A percentile compares a stretch with the other conserved stretches of the same genome.
Evolutionary conservation across 495 filamentous ascomycete genomes (phyloP).

Genomic region (Aspergillus taichungensis): DNA sequence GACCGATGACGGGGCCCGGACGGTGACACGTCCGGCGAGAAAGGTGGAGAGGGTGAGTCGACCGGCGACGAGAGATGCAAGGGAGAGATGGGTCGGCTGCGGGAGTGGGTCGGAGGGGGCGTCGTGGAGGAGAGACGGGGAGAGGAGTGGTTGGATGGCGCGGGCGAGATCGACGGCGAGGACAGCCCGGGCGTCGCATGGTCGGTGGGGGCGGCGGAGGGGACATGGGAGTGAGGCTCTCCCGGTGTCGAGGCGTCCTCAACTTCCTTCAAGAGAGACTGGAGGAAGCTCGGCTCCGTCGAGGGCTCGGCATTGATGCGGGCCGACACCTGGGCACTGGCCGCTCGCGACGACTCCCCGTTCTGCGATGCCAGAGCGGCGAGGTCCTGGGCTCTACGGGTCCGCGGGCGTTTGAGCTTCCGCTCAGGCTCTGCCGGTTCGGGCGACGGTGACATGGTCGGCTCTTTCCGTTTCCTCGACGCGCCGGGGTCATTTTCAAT

Average conservation of each 20-base stretch:
- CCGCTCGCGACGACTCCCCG: conserved; percentile 38
- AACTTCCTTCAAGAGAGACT: conserved; percentile 78
- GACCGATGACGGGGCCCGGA: conserved; percentile 16
- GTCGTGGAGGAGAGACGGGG: conserved; percentile 63
- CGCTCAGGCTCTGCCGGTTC: conserved; percentile 58
- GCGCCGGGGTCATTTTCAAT: conserved; percentile 45
- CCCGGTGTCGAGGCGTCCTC: conserved; percentile 56
- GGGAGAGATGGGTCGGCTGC: conserved; percentile 57
- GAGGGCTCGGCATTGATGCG: conserved; percentile 25
- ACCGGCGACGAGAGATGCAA: conserved; percentile 55
- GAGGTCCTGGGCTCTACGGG: conserved; percentile 45
- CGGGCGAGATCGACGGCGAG: conserved; percentile 67
- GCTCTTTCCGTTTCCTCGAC: conserved; percentile 69
- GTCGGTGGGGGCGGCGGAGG: conserved; percentile 34
- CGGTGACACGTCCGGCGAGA: conserved; percentile 41
- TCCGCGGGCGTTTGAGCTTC: conserved; percentile 78
- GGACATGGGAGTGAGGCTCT: conserved; percentile 39
- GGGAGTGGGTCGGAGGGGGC: conserved; percentile 53
- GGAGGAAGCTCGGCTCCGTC: conserved; percentile 58
- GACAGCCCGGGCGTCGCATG: conserved; percentile 48
- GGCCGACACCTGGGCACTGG: conserved; percentile 19
- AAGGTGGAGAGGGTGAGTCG: conserved; percentile 52
- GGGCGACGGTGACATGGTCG: conserved; percentile 58
- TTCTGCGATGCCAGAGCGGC: conserved; percentile 34
- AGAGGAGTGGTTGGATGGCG: conserved; percentile 55